A percentile compares a stretch with the other conserved stretches of the same genome.
phyloP scores from a whole-genome alignment of 768 basidiomycete species.

The Sporobolomyces phaffii region DNA sequence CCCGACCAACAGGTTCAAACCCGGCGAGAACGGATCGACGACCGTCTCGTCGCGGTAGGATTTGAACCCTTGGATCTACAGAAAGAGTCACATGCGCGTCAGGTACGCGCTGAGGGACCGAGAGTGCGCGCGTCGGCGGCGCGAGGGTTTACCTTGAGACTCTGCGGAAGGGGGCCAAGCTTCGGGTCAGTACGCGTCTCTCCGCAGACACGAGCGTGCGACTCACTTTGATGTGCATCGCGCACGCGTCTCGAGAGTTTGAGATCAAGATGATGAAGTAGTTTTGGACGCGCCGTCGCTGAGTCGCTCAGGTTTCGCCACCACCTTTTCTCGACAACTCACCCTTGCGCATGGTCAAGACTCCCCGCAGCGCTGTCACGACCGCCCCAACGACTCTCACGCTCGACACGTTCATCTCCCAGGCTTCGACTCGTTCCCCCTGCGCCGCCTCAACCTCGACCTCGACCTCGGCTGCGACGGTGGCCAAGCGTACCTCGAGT shows the following conservation, averaged over 20 bases:
- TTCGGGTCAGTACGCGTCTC: neutral
- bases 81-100: too few species aligned
- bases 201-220: neutral
- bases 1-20: slow-evolving; percentile 93
- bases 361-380: neutral
- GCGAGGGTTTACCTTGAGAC: slow-evolving; percentile 18
- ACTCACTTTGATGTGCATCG: slow-evolving; percentile 29
- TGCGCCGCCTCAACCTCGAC: neutral
- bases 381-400: neutral
- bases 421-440: too few species aligned
- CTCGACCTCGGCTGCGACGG: neutral
- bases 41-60: slow-evolving; percentile 59
- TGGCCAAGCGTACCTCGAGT: neutral
- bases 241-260: too few species aligned
- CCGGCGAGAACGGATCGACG: slow-evolving; percentile 86
- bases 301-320: too few species aligned
- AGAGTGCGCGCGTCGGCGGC: neutral
- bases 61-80: slow-evolving; percentile 85
- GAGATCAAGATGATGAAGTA: too few species aligned
- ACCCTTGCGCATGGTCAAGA: neutral
- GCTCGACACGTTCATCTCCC: slow-evolving; percentile 13
- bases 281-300: too few species aligned
- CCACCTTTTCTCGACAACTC: too few species aligned
- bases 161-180: slow-evolving; percentile 1
- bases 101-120: neutral